phyloP scores from a whole-genome alignment of 768 basidiomycete genomes.

The Tricholoma flavovirens region DNA sequence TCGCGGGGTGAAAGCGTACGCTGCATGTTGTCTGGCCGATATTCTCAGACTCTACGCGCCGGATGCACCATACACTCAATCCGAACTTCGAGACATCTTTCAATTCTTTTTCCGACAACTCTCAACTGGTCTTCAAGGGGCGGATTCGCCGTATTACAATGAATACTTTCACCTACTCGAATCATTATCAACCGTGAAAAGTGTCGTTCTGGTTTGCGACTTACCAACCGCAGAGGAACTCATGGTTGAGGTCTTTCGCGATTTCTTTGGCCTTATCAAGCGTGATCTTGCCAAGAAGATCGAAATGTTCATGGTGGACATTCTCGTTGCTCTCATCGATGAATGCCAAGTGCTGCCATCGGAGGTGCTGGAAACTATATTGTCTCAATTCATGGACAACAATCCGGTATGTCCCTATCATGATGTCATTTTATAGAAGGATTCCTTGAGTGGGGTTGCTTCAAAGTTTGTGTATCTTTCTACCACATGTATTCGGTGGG shows the following conservation, averaged over 20 bases:
- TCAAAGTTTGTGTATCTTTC: background rate
- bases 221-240: constrained; percentile 83
- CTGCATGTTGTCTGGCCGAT: constrained; percentile 92
- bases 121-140: constrained; percentile 60
- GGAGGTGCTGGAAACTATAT: constrained; percentile 73
- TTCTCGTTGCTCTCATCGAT: constrained; percentile 84
- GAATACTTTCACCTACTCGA: constrained; percentile 96
- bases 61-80: constrained; percentile 89
- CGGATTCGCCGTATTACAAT: constrained; percentile 80
- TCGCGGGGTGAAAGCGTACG: constrained; percentile 90
- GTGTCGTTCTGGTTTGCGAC: constrained; percentile 90
- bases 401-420: constrained; percentile 46
- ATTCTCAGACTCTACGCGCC: constrained; percentile 92
- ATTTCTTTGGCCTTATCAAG: constrained; percentile 75
- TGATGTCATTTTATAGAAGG: background rate
- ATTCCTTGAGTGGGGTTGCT: background rate
- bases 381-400: constrained; percentile 83
- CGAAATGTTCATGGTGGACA: constrained; percentile 82
- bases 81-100: constrained; percentile 92
- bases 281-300: constrained; percentile 73
- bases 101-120: constrained; percentile 94
- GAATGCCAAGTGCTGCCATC: constrained; percentile 74
- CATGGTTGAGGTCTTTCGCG: constrained; percentile 75
- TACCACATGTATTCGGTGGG: background rate
- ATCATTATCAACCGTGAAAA: constrained; percentile 90